These are phyloP conservation scores for Cymodocea nodosa DNA, from an alignment of 116 monocot species.

Conservation along the genomic window DNA sequence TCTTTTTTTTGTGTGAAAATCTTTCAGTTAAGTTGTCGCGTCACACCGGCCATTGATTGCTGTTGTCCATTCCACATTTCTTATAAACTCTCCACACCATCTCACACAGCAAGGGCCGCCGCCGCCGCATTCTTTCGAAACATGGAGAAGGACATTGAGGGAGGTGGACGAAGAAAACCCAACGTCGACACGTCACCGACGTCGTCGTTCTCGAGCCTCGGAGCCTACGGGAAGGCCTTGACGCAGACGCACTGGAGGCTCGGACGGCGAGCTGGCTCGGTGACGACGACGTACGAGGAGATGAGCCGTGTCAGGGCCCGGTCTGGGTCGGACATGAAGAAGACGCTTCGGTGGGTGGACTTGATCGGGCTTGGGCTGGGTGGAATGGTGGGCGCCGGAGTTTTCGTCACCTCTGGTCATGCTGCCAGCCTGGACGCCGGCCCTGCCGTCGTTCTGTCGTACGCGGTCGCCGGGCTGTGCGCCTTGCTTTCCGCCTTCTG, in stretches of 20 bases:
- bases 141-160: not conserved
- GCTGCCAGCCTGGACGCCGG: conserved; percentile 57
- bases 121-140: not conserved
- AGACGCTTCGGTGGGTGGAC: conserved; percentile 66
- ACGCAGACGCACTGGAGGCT: conserved; percentile 38
- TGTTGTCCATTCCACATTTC: too few species aligned
- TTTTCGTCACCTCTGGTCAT: conserved; percentile 72
- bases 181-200: not conserved
- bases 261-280: conserved; percentile 31
- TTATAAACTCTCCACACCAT: not conserved
- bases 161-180: not conserved
- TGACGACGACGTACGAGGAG: conserved; percentile 68
- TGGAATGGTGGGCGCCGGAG: conserved; percentile 95
- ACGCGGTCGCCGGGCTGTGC: conserved; percentile 93
- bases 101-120: not conserved
- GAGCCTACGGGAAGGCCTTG: conserved; percentile 43
- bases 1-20: too few species aligned
- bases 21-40: too few species aligned
- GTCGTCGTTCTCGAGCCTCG: conserved; percentile 52
- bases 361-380: conserved; percentile 73
- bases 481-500: conserved; percentile 96
- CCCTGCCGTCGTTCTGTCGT: conserved; percentile 66
- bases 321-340: conserved; percentile 57
- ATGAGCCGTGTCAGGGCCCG: conserved; percentile 68
- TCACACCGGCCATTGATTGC: too few species aligned